A percentile compares a stretch with the other conserved stretches of the same genome.
These are phyloP conservation scores for Plantago coronopus DNA, from an alignment of 305 asterid genomes.

Conservation along the genomic window DNA sequence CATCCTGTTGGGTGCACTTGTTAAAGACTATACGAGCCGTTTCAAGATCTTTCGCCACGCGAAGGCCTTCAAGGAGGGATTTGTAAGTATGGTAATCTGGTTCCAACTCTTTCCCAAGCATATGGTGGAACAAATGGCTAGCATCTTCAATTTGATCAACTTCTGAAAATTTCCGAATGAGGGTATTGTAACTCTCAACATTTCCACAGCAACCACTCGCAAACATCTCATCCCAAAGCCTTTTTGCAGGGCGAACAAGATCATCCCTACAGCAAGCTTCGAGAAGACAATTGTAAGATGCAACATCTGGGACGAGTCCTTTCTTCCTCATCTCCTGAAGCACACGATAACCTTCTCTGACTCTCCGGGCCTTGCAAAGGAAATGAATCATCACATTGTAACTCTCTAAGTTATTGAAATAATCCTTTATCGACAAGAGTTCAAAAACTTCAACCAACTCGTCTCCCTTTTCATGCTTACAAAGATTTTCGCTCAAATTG, in stretches of 20 bases:
- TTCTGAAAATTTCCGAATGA: conserved; percentile 50
- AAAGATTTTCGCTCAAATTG: conserved; percentile 62
- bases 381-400: conserved; percentile 65
- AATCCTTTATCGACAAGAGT: conserved; percentile 45
- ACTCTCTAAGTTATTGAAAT: conserved; percentile 46
- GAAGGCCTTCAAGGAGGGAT: conserved; percentile 60
- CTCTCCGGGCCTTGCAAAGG: conserved; percentile 65
- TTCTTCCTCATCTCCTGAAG: conserved; percentile 83
- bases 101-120: conserved; percentile 56
- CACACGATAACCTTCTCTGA: conserved; percentile 63
- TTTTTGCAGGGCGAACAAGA: conserved; percentile 77
- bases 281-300: conserved; percentile 65
- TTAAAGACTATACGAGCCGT: conserved; percentile 47
- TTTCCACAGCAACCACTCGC: conserved; percentile 68
- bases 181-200: conserved; percentile 50
- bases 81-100: conserved; percentile 48
- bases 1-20: conserved; percentile 49
- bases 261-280: conserved; percentile 86
- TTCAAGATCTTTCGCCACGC: conserved; percentile 46
- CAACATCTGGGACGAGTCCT: conserved; percentile 53
- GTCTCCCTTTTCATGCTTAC: conserved; percentile 50
- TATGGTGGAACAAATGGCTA: conserved; percentile 54
- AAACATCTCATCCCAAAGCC: conserved; percentile 96
- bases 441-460: conserved; percentile 58
- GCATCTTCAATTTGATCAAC: conserved; percentile 68